Conservation (phyloP, 2,329 filamentous ascomycete genomes). For the Claviceps fusiformis region DNA sequence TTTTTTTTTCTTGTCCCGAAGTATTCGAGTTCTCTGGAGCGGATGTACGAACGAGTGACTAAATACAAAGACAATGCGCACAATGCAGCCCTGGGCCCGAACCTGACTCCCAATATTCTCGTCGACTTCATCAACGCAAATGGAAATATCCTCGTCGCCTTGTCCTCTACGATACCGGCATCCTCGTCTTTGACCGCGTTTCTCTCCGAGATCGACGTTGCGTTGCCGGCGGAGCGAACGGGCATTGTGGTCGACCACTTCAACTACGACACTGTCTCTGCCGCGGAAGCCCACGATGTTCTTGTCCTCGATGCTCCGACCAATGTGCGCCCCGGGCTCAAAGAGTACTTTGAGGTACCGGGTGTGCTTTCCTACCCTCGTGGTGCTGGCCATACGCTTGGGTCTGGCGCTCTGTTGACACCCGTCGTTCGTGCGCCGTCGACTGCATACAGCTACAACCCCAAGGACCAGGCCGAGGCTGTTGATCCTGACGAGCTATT, state of each 20-base stretch:
- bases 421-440: constrained; percentile 70
- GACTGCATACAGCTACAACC: constrained; percentile 88
- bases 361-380: constrained; percentile 66
- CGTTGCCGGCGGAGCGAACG: constrained; percentile 73
- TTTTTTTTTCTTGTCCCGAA: not conserved
- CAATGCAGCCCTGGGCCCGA: constrained; percentile 63
- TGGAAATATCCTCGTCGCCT: constrained; percentile 79
- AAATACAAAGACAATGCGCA: not conserved
- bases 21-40: not conserved
- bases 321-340: constrained; percentile 51
- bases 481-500: constrained; percentile 65
- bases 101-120: constrained; percentile 71
- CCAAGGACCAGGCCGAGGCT: constrained; percentile 63
- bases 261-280: constrained; percentile 68
- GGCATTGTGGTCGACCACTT: constrained; percentile 90
- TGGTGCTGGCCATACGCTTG: constrained; percentile 68
- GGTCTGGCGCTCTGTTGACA: constrained; percentile 61
- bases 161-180: constrained; percentile 58
- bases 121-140: constrained; percentile 84
- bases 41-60: not conserved
- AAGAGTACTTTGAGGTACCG: constrained; percentile 56
- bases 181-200: constrained; percentile 63
- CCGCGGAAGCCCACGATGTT: constrained; percentile 76
- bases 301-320: constrained; percentile 61
- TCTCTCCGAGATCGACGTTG: constrained; percentile 78